Base-by-base conservation (phyloP, 805 yeast species). In the Wickerhamiella cacticola region DNA sequence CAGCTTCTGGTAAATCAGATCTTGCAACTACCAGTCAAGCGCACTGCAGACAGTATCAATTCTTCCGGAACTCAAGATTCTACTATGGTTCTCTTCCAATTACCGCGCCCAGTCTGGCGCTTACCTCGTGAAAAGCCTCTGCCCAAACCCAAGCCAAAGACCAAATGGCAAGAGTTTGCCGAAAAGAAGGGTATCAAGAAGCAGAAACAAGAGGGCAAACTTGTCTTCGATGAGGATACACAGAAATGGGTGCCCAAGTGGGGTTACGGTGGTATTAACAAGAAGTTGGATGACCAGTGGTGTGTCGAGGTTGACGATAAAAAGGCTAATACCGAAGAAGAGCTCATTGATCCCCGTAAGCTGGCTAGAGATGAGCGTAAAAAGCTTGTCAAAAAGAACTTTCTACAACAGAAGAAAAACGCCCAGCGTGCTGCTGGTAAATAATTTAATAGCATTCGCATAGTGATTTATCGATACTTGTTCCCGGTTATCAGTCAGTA, bases 201-300 rank as follows among this genome's bases (percentile, higher is more conserved):
- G 68, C 88, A 84, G 72, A 84, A 83, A 52, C 87, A 81, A 64
- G 80, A 83, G 24, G 96, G 95, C 41, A 92, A 85, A 68, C 71
- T 80, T 75, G 86, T 84, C 1, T 92, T 69, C 58, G 95, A 92
- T 65, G 97, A 92, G 65, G 92, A 75, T 26, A 68, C 76, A 25
- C 88, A 89, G 45, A 88, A 87, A 67, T 92, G 98, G 98, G 95
- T 82, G 52, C 89, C 94, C 58, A 89, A 87, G 67, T 92, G 98
- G 98, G 99, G 99, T 52, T 89, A 82, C 70, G 80, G 82, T 55
- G 97, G 97, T 60, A 78, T 78, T 67, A 92, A 92, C 67, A 89
- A 92, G 68, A 76, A 78, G 48, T 61, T 79, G 56, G 97, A 89
- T 59, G 68, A 74, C 59, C 96, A 92, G 66, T 92, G 98, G 98